A percentile compares a stretch with the other conserved stretches of the same genome.
Conservation (phyloP, 495 filamentous ascomycete genomes). For the Aspergillus funiculosus region DNA sequence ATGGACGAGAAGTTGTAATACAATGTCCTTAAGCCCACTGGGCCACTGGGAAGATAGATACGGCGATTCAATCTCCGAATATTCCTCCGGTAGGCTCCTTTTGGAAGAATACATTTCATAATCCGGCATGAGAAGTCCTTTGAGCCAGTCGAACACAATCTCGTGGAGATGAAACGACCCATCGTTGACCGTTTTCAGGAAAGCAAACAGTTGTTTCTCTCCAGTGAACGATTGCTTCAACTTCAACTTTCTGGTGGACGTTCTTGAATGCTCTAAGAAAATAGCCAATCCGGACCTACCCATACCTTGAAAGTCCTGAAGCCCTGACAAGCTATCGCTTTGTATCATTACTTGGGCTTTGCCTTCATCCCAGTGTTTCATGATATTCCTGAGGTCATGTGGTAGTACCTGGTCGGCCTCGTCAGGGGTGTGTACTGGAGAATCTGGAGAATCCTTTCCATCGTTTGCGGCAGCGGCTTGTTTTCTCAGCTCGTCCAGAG, state of each 20-base stretch:
- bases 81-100: constrained; percentile 16
- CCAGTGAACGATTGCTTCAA: constrained; percentile 51
- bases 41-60: constrained; percentile 69
- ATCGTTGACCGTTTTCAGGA: constrained; percentile 49
- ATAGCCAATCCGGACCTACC: constrained; percentile 59
- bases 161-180: constrained; percentile 57
- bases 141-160: constrained; percentile 59
- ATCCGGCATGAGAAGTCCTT: constrained; percentile 46
- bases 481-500: constrained; percentile 36
- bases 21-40: constrained; percentile 60
- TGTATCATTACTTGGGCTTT: constrained; percentile 52
- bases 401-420: constrained; percentile 31
- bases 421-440: constrained; percentile 4
- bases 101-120: constrained; percentile 22
- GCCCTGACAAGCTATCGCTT: constrained; percentile 47
- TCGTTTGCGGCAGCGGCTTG: constrained; percentile 15
- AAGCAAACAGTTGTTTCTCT: constrained; percentile 50
- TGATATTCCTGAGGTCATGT: constrained; percentile 48
- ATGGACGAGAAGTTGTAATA: constrained; percentile 60
- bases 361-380: constrained; percentile 55
- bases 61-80: constrained; percentile 35
- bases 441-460: constrained; percentile 17
- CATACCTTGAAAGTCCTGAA: constrained; percentile 41
- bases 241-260: constrained; percentile 47
- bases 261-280: constrained; percentile 74